Percentiles rank a stretch among this genome's conserved stretches.
phyloP scores from a whole-genome alignment of 345 rosid genomes.

The Reutealis trisperma region DNA sequence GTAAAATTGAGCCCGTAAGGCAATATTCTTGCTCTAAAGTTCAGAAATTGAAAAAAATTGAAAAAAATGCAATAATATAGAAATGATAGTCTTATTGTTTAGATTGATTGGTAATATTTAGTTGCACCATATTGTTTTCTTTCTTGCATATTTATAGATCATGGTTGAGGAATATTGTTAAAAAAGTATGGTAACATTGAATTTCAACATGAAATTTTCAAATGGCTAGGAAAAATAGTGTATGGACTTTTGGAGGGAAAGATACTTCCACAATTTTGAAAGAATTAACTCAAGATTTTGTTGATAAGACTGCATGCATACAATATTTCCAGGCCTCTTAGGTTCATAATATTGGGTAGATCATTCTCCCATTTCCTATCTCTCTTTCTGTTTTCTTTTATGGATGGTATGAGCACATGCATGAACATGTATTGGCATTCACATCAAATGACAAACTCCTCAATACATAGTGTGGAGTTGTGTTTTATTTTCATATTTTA shows the following conservation, averaged over 20 bases:
- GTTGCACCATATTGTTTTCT: slow-evolving; percentile 77
- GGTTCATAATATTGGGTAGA: slow-evolving; percentile 90
- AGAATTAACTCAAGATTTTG: slow-evolving; percentile 68
- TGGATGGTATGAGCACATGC: not conserved
- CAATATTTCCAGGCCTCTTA: slow-evolving; percentile 76
- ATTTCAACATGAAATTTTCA: slow-evolving; percentile 76
- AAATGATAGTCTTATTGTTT: slow-evolving; percentile 14
- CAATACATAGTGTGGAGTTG: not conserved
- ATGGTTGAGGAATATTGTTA: slow-evolving; percentile 84
- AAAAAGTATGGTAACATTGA: slow-evolving; percentile 64
- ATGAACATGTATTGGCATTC: not conserved
- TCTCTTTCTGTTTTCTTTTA: not conserved
- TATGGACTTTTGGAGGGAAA: slow-evolving; percentile 64
- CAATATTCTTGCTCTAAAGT: slow-evolving; percentile 21
- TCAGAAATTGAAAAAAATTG: slow-evolving; percentile 10
- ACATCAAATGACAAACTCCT: not conserved
- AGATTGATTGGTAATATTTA: slow-evolving; percentile 49
- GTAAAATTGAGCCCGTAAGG: slow-evolving; percentile 90
- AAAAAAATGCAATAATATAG: not conserved
- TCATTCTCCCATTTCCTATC: slow-evolving; percentile 20
- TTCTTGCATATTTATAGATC: slow-evolving; percentile 92
- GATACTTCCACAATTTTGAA: slow-evolving; percentile 58
- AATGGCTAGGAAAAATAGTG: slow-evolving; percentile 68
- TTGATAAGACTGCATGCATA: slow-evolving; percentile 73
- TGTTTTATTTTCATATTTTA: not conserved